These are phyloP conservation scores for Fusarium sp. DNA, from an alignment of 2,329 filamentous ascomycete species.

Conservation along the genomic window DNA sequence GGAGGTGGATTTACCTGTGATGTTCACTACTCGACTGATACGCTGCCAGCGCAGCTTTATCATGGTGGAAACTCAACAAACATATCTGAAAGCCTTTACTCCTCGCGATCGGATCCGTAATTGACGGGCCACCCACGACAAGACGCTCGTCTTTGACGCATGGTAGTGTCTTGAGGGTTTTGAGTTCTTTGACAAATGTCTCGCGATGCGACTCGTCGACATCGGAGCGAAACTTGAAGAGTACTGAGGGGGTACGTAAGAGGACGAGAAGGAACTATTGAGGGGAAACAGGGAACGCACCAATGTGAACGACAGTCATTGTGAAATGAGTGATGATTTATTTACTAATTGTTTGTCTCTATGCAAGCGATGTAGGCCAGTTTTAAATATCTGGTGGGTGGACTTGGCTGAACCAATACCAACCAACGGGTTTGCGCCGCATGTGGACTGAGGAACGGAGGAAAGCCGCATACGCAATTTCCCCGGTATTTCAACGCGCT, in stretches of 20 bases:
- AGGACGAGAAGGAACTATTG: neutral
- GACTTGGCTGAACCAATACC: neutral
- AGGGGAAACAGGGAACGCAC: slow-evolving; percentile 23
- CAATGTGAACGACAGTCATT: slow-evolving; percentile 51
- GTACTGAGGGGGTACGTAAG: slow-evolving; percentile 46
- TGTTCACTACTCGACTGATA: slow-evolving; percentile 65
- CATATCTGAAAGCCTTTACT: slow-evolving; percentile 64
- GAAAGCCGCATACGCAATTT: neutral
- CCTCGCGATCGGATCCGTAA: slow-evolving; percentile 60
- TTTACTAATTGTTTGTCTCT: neutral
- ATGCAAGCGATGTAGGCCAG: neutral
- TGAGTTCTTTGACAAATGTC: slow-evolving; percentile 57
- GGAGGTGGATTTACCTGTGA: slow-evolving; percentile 49
- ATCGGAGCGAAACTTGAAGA: slow-evolving; percentile 59
- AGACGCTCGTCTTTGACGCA: slow-evolving; percentile 60
- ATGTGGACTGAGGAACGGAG: neutral
- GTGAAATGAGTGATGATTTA: neutral
- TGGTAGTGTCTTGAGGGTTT: slow-evolving; percentile 57
- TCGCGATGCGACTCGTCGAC: slow-evolving; percentile 54
- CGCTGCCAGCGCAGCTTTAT: slow-evolving; percentile 55
- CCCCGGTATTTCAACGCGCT: neutral
- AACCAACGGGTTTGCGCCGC: neutral
- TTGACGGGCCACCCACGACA: slow-evolving; percentile 61
- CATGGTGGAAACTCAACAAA: slow-evolving; percentile 61
- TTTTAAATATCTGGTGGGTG: neutral